A percentile compares a stretch with the other conserved stretches of the same genome.
These are phyloP conservation scores for Pseudisothecium myosuroides DNA, from an alignment of 225 moss, liverwort and hornwort species.

Conservation along the genomic window DNA sequence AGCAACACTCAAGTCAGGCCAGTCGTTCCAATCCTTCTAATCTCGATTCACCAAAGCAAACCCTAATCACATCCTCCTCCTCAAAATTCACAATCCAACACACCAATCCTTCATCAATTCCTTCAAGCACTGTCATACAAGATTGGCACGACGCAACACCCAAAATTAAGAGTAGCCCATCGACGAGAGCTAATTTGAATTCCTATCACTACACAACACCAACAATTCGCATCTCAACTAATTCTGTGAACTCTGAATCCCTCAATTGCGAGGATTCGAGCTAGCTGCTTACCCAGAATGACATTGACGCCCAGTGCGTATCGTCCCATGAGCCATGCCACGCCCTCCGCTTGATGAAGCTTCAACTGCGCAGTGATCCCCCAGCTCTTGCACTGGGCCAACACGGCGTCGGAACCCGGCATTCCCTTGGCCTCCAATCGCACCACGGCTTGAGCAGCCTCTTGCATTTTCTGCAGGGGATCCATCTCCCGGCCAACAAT, in stretches of 20 bases:
- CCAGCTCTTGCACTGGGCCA: constrained; percentile 41
- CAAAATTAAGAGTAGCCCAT: not conserved
- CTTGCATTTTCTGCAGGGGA: constrained; percentile 25
- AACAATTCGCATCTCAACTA: not conserved
- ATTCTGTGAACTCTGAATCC: not conserved
- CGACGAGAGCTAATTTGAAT: not conserved
- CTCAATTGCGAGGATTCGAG: not conserved
- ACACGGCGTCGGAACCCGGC: constrained; percentile 33
- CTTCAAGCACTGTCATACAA: not conserved
- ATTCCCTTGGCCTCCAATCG: not conserved
- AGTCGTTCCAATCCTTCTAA: not conserved
- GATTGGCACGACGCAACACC: not conserved
- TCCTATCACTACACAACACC: not conserved
- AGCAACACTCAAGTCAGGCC: not conserved
- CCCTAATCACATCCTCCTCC: not conserved
- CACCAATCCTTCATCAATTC: not conserved
- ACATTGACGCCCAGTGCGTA: constrained; percentile 58
- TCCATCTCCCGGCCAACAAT: constrained; percentile 16
- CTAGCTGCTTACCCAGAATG: constrained; percentile 30
- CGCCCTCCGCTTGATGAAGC: constrained; percentile 70
- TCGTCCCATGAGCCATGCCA: constrained; percentile 80
- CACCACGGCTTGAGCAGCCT: constrained; percentile 31
- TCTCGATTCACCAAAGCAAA: not conserved
- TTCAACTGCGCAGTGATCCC: constrained; percentile 66
- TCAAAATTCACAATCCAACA: not conserved